Conservation (phyloP, 225 moss, liverwort and hornwort genomes). For the Pseudisothecium myosuroides region DNA sequence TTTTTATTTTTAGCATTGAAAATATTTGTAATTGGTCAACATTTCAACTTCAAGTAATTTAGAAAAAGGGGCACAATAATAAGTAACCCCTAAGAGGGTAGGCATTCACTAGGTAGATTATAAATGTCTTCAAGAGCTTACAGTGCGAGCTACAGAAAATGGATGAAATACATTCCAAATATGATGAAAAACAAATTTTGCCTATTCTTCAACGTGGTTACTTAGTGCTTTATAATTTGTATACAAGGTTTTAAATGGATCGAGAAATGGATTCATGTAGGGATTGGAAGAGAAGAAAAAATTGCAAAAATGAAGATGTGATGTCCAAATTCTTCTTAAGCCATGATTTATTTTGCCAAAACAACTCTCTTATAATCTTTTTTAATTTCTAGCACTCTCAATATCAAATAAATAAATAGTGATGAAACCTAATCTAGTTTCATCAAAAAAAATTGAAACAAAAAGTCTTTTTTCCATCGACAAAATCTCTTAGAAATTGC, state of each 20-base stretch:
- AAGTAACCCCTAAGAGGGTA: rapidly evolving
- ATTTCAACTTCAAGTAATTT: not conserved
- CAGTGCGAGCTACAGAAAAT: rapidly evolving
- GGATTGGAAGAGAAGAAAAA: not conserved
- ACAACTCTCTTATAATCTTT: not conserved
- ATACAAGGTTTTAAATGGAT: rapidly evolving
- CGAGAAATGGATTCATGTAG: not conserved
- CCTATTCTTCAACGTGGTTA: not conserved
- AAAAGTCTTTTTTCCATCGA: not conserved
- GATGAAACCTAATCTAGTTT: not conserved
- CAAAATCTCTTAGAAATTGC: too few relatives aligned
- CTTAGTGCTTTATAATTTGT: rapidly evolving
- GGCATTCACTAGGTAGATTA: rapidly evolving
- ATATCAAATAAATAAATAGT: not conserved
- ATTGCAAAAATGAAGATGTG: not conserved
- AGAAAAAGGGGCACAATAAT: not conserved
- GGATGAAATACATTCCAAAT: not conserved
- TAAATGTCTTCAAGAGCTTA: not conserved
- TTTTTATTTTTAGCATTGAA: too few relatives aligned
- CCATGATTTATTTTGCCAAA: not conserved
- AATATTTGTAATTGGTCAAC: too few relatives aligned
- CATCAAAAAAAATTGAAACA: not conserved
- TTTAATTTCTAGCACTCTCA: not conserved
- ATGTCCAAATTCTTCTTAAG: not conserved
- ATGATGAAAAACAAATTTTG: not conserved